Base-by-base conservation (phyloP, 2,329 filamentous ascomycete genomes). In the Penicillium griseofulvum region DNA sequence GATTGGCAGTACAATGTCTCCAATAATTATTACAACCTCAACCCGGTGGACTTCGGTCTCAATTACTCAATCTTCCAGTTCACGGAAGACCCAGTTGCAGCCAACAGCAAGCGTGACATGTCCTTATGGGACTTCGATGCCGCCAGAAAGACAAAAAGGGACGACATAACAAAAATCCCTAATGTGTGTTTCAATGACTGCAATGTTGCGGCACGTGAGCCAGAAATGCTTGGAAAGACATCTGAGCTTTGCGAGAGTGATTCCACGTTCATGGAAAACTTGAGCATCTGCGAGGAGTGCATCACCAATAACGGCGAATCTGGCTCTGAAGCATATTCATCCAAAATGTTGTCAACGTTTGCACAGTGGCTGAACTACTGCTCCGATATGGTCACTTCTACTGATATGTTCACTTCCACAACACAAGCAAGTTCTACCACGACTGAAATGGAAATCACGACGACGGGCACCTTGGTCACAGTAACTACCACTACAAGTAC, bases 1-100 rank as follows among this genome's bases (percentile, higher is more conserved):
- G 22, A 55, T 57, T 22, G 56, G 57, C 12, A 84, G 81, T 86
- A 80, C 58, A 80, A 80, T 2, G 76, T 80, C 1, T 77, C 75
- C 0, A 67, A 76, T 0, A 83, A 80, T 4, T 89, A 88, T 67
- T 89, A 85, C 72, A 81, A 88, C 55, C 77, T 89, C n/a, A 76
- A 85, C 52, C 83, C 87, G 0, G 68, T 76, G 1, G 78, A 78
- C 0, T 90, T 89, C 55, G 86, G 86, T 5, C 74, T 89, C 16
- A 81, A 78, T 47, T 86, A 83, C 55, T 81, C 81, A 39, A 85
- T 89, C 17, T 89, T 87, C 17, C 29, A 56, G 5, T 42, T 26
- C 16, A 38, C 49, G 2, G 50, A 49, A 12, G 48, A 37, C 31
- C 24, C 31, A 22, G 8, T 4, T 11, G 7, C 33, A 7, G 16